Conservation (phyloP, 495 filamentous ascomycete genomes). For the Chaetomium fimeti region DNA sequence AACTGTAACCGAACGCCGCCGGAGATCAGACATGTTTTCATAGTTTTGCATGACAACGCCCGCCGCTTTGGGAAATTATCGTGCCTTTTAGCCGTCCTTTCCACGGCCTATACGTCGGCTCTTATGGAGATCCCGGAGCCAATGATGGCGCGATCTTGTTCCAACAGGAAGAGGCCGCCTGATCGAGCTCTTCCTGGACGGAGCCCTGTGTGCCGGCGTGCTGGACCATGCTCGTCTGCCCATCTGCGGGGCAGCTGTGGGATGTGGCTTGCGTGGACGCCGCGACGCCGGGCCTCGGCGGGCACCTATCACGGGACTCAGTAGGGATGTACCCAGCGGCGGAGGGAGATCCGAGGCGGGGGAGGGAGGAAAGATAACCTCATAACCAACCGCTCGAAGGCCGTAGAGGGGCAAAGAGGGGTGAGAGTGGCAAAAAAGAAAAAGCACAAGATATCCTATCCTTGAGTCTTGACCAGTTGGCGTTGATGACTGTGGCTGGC, state of each 20-base stretch:
- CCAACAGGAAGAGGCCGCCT: slow-evolving; percentile 18
- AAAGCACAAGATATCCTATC: not conserved
- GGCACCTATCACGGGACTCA: not conserved
- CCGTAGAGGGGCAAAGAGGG: not conserved
- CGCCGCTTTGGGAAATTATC: slow-evolving; percentile 49
- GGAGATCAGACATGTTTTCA: slow-evolving; percentile 1
- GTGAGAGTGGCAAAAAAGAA: not conserved
- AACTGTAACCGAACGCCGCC: slow-evolving; percentile 3
- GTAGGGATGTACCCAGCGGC: not conserved
- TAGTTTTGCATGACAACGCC: slow-evolving; percentile 41
- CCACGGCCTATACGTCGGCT: slow-evolving; percentile 42
- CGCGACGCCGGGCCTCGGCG: slow-evolving; percentile 1
- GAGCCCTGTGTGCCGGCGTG: not conserved
- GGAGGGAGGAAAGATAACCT: not conserved
- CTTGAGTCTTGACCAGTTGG: not conserved
- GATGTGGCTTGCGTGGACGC: not conserved
- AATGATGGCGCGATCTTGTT: slow-evolving; percentile 43
- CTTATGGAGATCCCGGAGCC: slow-evolving; percentile 44
- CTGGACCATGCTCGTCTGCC: not conserved
- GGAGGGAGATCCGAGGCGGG: slow-evolving; percentile 5
- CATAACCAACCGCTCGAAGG: not conserved
- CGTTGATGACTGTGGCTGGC: not conserved
- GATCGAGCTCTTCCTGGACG: slow-evolving; percentile 5
- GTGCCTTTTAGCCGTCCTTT: slow-evolving; percentile 40
- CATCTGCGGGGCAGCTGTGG: not conserved